phyloP scores from a whole-genome alignment of 192 early-diverging fungal species.

The Haplosporangium gracile region DNA sequence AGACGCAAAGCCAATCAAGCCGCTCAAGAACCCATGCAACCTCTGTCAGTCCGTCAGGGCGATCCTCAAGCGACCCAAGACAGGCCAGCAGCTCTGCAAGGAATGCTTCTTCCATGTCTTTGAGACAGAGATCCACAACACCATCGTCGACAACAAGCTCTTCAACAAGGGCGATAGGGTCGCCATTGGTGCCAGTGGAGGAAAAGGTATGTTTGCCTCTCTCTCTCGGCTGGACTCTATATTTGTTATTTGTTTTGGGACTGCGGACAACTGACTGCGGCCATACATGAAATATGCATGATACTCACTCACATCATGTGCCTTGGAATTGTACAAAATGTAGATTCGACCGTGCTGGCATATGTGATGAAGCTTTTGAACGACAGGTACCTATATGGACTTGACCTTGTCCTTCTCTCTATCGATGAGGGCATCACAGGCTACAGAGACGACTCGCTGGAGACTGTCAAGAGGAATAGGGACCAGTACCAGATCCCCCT shows the following conservation, averaged over 20 bases:
- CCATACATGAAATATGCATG: not conserved
- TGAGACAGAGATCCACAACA: slow-evolving; percentile 95
- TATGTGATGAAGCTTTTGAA: slow-evolving; percentile 95
- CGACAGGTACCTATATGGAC: slow-evolving; percentile 91
- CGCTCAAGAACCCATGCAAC: slow-evolving; percentile 48
- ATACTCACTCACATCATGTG: not conserved
- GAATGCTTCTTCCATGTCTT: slow-evolving; percentile 94
- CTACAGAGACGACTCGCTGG: slow-evolving; percentile 97
- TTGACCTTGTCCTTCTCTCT: slow-evolving; percentile 92
- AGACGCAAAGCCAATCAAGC: slow-evolving; percentile 18
- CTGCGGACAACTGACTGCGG: slow-evolving; percentile 4
- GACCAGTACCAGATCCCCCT: slow-evolving; percentile 94
- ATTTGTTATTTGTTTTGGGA: slow-evolving; percentile 11
- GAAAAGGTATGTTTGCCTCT: slow-evolving; percentile 72
- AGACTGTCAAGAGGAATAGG: slow-evolving; percentile 97
- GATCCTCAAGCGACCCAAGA: slow-evolving; percentile 94
- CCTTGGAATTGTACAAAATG: not conserved
- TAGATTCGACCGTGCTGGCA: slow-evolving; percentile 97
- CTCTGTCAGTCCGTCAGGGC: slow-evolving; percentile 77
- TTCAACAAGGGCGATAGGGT: slow-evolving; percentile 91
- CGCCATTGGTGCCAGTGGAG: slow-evolving; percentile 95
- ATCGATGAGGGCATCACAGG: slow-evolving; percentile 99
- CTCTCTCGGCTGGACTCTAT: not conserved
- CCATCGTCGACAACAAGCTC: slow-evolving; percentile 85
- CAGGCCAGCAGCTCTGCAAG: slow-evolving; percentile 88